These are phyloP conservation scores for Lepraria neglecta DNA, from an alignment of 495 filamentous ascomycete genomes.

Conservation along the genomic window DNA sequence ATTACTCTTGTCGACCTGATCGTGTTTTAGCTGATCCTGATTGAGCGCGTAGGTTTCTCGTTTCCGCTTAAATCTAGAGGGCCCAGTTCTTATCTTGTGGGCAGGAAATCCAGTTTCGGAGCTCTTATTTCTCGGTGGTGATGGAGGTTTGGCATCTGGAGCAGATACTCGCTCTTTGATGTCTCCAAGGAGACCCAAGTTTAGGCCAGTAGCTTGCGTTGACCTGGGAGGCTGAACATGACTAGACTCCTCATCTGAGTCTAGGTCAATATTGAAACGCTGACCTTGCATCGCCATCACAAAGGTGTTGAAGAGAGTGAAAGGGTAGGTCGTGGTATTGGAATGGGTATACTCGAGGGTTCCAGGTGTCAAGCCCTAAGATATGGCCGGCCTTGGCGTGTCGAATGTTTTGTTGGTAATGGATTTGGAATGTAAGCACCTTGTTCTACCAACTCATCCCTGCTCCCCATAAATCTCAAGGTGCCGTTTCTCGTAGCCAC, in stretches of 20 bases:
- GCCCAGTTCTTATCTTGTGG: constrained; percentile 62
- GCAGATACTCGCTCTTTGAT: constrained; percentile 65
- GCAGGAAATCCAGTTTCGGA: constrained; percentile 74
- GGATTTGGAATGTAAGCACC: too few species aligned
- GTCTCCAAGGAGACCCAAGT: constrained; percentile 58
- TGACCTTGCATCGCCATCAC: constrained; percentile 55
- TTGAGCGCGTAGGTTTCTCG: background rate
- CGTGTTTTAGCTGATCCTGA: background rate
- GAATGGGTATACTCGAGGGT: too few species aligned
- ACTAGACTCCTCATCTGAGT: constrained; percentile 37
- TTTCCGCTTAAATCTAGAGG: constrained; percentile 17
- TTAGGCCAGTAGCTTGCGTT: constrained; percentile 29
- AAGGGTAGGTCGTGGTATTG: too few species aligned
- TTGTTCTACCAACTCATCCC: too few species aligned
- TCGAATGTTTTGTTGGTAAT: too few species aligned
- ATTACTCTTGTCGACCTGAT: background rate
- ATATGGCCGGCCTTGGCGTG: too few species aligned
- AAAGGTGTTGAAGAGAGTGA: background rate
- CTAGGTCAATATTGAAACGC: constrained; percentile 48
- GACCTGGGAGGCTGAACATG: constrained; percentile 23
- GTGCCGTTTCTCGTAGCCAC: too few species aligned
- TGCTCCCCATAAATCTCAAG: too few species aligned
- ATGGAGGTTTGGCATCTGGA: constrained; percentile 50
- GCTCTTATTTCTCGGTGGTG: constrained; percentile 52
- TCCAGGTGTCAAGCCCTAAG: too few species aligned